Conservation (phyloP, 306 rosid species). For the Spatholobus suberectus region DNA sequence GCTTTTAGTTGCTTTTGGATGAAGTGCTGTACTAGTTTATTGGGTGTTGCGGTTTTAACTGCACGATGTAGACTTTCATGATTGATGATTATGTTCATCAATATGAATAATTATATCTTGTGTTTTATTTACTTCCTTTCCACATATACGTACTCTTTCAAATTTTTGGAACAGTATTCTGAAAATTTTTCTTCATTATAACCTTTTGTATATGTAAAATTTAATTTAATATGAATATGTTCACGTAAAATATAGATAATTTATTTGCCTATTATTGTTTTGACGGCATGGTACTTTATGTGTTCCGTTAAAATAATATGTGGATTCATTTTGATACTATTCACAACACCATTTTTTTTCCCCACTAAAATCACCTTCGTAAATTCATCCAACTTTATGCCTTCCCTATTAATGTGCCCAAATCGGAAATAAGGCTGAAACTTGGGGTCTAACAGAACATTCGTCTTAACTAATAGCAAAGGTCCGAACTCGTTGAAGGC, state of each 20-base stretch:
- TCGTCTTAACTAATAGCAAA: neutral
- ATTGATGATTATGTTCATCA: neutral
- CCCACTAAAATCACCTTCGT: neutral
- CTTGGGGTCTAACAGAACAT: neutral
- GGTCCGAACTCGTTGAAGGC: slow-evolving; percentile 1
- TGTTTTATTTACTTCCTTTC: neutral
- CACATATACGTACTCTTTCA: neutral
- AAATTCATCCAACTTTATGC: neutral
- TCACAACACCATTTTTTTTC: neutral
- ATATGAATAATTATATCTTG: neutral
- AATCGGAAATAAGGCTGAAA: neutral
- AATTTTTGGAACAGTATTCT: neutral
- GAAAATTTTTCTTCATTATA: neutral
- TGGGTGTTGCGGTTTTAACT: too few relatives aligned
- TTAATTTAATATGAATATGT: neutral
- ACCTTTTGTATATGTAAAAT: neutral
- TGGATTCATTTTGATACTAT: too few relatives aligned
- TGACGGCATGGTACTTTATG: too few relatives aligned
- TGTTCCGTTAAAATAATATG: too few relatives aligned
- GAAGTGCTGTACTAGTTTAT: neutral
- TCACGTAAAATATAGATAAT: neutral
- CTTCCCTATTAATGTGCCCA: neutral
- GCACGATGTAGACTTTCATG: neutral
- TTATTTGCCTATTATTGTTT: too few relatives aligned
- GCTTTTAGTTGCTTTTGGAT: neutral